phyloP scores from a whole-genome alignment of 179 eudicot species.

The Heliamphora pulchella region DNA sequence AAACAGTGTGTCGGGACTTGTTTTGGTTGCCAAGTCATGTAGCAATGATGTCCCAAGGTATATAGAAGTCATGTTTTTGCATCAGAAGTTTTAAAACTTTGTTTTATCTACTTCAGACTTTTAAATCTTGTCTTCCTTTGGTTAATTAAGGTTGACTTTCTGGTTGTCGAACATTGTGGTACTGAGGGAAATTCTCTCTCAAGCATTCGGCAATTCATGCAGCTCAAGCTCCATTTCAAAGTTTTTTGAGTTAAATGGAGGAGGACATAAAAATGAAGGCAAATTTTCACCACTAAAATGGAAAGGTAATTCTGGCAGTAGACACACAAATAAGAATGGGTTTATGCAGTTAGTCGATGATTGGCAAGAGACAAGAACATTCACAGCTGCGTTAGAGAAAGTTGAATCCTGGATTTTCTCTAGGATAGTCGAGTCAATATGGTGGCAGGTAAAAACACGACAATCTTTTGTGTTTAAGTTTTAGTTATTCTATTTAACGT shows the following conservation, averaged over 20 bases:
- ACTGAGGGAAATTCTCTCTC: conserved; percentile 68
- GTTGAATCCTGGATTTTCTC: conserved; percentile 90
- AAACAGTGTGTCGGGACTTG: conserved; percentile 75
- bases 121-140: conserved; percentile 9
- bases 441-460: conserved; percentile 82
- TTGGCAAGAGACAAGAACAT: conserved; percentile 89
- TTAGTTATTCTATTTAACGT: not conserved
- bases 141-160: conserved; percentile 62
- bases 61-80: not conserved
- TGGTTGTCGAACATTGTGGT: conserved; percentile 88
- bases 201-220: conserved; percentile 60
- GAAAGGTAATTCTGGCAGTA: conserved; percentile 34
- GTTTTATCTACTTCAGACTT: not conserved
- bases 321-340: conserved; percentile 29
- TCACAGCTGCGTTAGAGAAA: conserved; percentile 68
- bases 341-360: conserved; percentile 49
- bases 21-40: conserved; percentile 72
- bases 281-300: conserved; percentile 32
- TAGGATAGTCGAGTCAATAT: conserved; percentile 78
- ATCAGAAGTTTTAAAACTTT: not conserved
- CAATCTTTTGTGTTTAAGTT: not conserved
- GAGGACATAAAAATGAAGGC: conserved; percentile 24
- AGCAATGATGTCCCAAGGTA: conserved; percentile 91
- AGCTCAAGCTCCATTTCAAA: conserved; percentile 34
- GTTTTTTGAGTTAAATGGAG: conserved; percentile 32